A percentile compares a stretch with the other conserved stretches of the same genome.
Conservation (phyloP, 2,329 filamentous ascomycete genomes). For the Penicillium griseofulvum region DNA sequence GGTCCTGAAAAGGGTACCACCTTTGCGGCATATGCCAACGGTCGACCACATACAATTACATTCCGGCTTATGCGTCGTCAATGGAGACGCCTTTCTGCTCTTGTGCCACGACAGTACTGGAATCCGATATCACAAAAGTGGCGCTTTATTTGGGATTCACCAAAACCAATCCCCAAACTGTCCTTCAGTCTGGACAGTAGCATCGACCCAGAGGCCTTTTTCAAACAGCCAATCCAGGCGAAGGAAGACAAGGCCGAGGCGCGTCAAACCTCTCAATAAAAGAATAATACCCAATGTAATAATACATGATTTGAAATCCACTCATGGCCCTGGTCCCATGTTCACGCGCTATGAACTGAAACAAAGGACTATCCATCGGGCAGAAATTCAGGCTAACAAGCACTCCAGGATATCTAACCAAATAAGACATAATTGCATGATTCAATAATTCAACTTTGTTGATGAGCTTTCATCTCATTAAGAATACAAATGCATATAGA, state of each 20-base stretch:
- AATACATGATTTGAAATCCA: neutral
- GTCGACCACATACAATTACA: conserved; percentile 43
- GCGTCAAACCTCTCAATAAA: neutral
- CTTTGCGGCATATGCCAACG: conserved; percentile 32
- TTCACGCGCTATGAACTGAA: neutral
- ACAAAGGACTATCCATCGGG: neutral
- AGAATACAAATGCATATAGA: conserved; percentile 1
- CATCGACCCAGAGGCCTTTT: conserved; percentile 10
- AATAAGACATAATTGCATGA: neutral
- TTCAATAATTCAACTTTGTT: neutral
- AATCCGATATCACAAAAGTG: conserved; percentile 21
- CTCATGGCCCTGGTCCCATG: neutral
- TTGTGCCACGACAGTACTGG: conserved; percentile 33
- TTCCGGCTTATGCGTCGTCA: conserved; percentile 38
- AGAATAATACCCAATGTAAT: neutral
- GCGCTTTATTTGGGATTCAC: conserved; percentile 31
- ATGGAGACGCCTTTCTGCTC: conserved; percentile 37
- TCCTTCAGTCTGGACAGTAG: conserved; percentile 9
- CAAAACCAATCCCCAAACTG: conserved; percentile 16
- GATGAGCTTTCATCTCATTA: neutral
- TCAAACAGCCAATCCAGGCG: neutral
- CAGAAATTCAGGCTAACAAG: neutral
- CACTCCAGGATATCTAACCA: neutral
- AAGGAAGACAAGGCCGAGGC: neutral
- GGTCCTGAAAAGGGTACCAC: conserved; percentile 39